Base-by-base conservation (phyloP, 2,329 filamentous ascomycete genomes). In the Sclerotinia borealis region DNA sequence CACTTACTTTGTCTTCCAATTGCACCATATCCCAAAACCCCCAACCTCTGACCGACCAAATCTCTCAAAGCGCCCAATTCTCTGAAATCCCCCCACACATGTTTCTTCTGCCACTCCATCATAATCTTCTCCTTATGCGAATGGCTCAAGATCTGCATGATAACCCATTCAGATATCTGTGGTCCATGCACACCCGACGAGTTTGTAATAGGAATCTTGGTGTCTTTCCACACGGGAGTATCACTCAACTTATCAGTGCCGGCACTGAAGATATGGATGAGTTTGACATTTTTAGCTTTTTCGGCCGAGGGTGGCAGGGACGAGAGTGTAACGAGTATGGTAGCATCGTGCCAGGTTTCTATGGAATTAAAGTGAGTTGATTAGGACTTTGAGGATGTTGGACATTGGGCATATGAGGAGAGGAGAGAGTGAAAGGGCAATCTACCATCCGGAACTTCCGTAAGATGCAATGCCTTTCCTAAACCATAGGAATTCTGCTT, bases 131-230 rank as follows among this genome's bases (percentile, higher is more conserved):
- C 85, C 31, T 79, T 76, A 65, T 85, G 83, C n/a, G 78, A 80
- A 29, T 81, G 77, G n/a, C 81, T 78, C 2, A 88, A 76, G 61
- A 82, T 80, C 68, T 86, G 87, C 79, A 88, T 79, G 34, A 88
- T 74, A 15, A 85, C 82, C 85, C 86, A 89, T 76, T 89, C 86
- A 0, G 85, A 79, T 56, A 89, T 89, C 63, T 86, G 84, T 0
- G 86, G 86, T 1, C 75, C 74, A 59, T 76, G 75, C 17, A 77
- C 69, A 8, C 76, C 75, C 6, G 70, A 74, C 9, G 73, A 72
- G 15, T 73, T 76, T 0, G 74, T 73, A 27, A 77, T 67, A 0
- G 70, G 63, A n/a, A 77, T 72, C n/a, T 71, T 64, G 3, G 74
- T 72, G 6, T 75, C 70, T 49, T 68, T 75, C 65, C 70, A 77